Percentiles rank a stretch among this genome's conserved stretches.
Evolutionary conservation across 2,329 filamentous ascomycete species (phyloP).

Genomic region (Trichoderma sp.): DNA sequence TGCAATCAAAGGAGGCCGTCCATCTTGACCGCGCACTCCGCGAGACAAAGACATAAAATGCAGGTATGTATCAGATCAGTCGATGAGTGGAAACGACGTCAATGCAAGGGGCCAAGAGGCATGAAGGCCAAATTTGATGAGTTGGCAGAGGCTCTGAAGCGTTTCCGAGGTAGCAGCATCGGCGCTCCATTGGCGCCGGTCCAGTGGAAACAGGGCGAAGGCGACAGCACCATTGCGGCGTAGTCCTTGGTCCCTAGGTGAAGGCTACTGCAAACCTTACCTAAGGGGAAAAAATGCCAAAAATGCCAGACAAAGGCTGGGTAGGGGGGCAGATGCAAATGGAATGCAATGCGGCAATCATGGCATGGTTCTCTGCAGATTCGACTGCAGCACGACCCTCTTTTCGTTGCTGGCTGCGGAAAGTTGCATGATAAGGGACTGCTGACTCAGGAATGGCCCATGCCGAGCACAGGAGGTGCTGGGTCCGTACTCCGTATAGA

Average conservation of each 20-base stretch:
- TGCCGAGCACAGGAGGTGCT: neutral
- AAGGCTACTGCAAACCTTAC: neutral
- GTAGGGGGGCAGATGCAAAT: neutral
- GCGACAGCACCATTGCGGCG: neutral
- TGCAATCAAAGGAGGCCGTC: neutral
- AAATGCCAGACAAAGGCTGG: neutral
- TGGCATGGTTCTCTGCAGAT: neutral
- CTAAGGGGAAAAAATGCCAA: neutral
- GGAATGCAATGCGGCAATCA: neutral
- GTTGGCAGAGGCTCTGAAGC: slow-evolving; percentile 3
- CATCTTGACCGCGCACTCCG: neutral
- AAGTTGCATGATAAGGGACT: neutral
- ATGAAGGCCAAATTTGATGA: slow-evolving; percentile 4
- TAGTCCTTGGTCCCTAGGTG: neutral
- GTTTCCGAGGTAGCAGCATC: slow-evolving; percentile 1
- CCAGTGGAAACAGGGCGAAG: slow-evolving; percentile 4
- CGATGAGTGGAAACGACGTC: neutral
- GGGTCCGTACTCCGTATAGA: no score
- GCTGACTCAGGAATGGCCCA: neutral
- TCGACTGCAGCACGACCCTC: neutral
- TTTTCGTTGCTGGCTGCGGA: neutral
- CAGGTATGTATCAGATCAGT: no score
- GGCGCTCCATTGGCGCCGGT: slow-evolving; percentile 1
- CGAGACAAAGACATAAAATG: neutral
- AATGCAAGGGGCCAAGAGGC: neutral